Conservation (phyloP, 2,329 filamentous ascomycete genomes). For the Calonectria honghensis region DNA sequence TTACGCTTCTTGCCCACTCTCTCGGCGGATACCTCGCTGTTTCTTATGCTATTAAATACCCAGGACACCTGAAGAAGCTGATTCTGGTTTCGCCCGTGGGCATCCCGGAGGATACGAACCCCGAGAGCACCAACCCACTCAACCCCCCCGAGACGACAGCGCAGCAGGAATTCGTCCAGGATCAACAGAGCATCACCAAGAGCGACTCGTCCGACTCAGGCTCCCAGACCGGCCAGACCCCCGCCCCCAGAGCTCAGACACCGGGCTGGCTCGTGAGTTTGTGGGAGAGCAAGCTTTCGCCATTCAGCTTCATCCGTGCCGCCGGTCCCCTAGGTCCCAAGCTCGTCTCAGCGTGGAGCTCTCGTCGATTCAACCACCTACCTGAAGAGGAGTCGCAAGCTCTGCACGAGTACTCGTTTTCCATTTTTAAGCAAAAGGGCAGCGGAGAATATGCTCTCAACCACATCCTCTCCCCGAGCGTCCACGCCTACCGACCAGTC, state of each 20-base stretch:
- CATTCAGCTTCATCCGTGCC: slow-evolving; percentile 92
- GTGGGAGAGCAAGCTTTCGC: slow-evolving; percentile 97
- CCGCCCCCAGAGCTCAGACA: slow-evolving; percentile 50
- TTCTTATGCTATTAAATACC: slow-evolving; percentile 96
- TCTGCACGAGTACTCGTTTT: slow-evolving; percentile 95
- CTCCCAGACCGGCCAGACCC: not conserved
- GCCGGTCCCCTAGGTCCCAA: slow-evolving; percentile 92
- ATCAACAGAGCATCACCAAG: slow-evolving; percentile 74
- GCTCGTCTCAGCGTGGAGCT: slow-evolving; percentile 96
- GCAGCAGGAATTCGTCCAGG: slow-evolving; percentile 85
- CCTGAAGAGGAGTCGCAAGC: slow-evolving; percentile 86
- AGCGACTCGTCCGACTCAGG: slow-evolving; percentile 65
- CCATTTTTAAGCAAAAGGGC: slow-evolving; percentile 92
- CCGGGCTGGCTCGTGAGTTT: slow-evolving; percentile 89
- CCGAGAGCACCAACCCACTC: slow-evolving; percentile 85
- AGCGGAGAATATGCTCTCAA: slow-evolving; percentile 95
- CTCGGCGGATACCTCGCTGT: slow-evolving; percentile 96
- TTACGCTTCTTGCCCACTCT: slow-evolving; percentile 94
- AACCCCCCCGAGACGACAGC: slow-evolving; percentile 84
- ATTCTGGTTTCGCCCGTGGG: slow-evolving; percentile 96
- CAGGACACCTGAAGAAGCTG: slow-evolving; percentile 95
- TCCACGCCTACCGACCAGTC: slow-evolving; percentile 90
- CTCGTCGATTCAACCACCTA: slow-evolving; percentile 93
- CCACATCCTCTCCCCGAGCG: slow-evolving; percentile 94
- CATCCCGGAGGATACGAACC: slow-evolving; percentile 96